phyloP scores from a whole-genome alignment of 2,329 filamentous ascomycete genomes.

The Nemania sp. region DNA sequence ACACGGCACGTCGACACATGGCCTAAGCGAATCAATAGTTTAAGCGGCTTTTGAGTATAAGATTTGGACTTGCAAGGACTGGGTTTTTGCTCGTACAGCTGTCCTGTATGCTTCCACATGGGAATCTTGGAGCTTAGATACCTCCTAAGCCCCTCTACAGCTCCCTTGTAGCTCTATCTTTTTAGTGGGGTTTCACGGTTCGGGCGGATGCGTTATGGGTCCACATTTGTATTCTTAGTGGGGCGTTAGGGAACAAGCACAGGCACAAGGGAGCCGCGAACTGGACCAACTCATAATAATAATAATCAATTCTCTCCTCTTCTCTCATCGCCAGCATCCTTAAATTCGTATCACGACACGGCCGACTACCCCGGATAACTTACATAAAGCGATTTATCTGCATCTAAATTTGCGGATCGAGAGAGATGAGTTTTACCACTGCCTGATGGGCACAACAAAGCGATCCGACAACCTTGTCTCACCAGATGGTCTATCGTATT shows the following conservation, averaged over 20 bases:
- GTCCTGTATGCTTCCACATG: not conserved
- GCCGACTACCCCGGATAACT: not conserved
- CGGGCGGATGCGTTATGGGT: not conserved
- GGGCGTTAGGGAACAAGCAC: constrained; percentile 8
- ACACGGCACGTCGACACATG: not conserved
- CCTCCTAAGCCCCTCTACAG: constrained; percentile 11
- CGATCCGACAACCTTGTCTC: not conserved
- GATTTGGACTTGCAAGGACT: not conserved
- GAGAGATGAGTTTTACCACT: constrained; percentile 8
- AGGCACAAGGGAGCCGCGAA: too few relatives aligned
- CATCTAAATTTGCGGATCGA: not conserved
- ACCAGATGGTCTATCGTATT: not conserved
- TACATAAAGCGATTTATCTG: not conserved
- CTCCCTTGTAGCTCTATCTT: constrained; percentile 9
- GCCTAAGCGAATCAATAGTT: not conserved
- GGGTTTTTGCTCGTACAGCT: not conserved
- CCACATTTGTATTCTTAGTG: constrained; percentile 16
- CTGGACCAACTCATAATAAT: constrained; percentile 1
- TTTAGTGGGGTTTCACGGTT: constrained; percentile 7
- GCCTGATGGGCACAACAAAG: constrained; percentile 1
- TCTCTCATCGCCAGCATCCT: not conserved
- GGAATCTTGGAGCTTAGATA: too few relatives aligned
- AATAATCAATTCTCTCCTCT: constrained; percentile 12
- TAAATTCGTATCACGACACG: too few relatives aligned
- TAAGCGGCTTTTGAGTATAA: not conserved